Conservation (phyloP, 495 filamentous ascomycete genomes). For the Aspergillus ellipticus region DNA sequence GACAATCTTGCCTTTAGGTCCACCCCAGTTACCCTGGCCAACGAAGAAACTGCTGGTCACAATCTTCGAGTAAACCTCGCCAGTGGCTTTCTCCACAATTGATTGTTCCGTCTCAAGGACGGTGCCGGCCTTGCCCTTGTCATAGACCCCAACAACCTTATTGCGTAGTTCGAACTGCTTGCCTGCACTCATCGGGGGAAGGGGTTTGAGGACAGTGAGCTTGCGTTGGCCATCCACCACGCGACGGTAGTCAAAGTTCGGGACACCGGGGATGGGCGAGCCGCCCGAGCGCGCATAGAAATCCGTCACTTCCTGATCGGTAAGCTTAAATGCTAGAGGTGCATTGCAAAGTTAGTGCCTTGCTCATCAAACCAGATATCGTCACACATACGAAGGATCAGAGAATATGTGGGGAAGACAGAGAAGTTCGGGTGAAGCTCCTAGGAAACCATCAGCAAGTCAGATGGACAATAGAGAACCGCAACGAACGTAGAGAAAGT, state of each 20-base stretch:
- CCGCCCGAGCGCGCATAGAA: conserved; percentile 67
- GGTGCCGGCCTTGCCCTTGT: conserved; percentile 81
- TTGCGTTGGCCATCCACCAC: conserved; percentile 84
- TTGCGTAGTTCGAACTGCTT: conserved; percentile 70
- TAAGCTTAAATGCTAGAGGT: conserved; percentile 70
- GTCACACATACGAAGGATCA: conserved; percentile 66
- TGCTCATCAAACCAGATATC: not conserved
- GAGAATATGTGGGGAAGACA: conserved; percentile 83
- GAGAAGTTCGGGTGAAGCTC: conserved; percentile 79
- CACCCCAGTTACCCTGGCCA: conserved; percentile 83
- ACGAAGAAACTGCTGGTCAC: conserved; percentile 73
- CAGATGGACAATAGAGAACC: not conserved
- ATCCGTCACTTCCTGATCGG: conserved; percentile 73
- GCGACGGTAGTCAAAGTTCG: conserved; percentile 68
- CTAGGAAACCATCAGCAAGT: conserved; percentile 31
- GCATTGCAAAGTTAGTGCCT: not conserved
- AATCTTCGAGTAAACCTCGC: conserved; percentile 68
- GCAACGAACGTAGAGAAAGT: conserved; percentile 79
- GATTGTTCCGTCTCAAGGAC: conserved; percentile 78
- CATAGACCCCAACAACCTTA: conserved; percentile 83
- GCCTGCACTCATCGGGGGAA: conserved; percentile 70
- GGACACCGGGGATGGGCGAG: conserved; percentile 68
- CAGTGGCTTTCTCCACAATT: conserved; percentile 65
- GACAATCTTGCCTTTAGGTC: conserved; percentile 65
- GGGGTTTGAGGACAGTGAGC: conserved; percentile 71